A percentile compares a stretch with the other conserved stretches of the same genome.
phyloP scores from a whole-genome alignment of 805 yeast genomes.

The Kuraishia ogatae region DNA sequence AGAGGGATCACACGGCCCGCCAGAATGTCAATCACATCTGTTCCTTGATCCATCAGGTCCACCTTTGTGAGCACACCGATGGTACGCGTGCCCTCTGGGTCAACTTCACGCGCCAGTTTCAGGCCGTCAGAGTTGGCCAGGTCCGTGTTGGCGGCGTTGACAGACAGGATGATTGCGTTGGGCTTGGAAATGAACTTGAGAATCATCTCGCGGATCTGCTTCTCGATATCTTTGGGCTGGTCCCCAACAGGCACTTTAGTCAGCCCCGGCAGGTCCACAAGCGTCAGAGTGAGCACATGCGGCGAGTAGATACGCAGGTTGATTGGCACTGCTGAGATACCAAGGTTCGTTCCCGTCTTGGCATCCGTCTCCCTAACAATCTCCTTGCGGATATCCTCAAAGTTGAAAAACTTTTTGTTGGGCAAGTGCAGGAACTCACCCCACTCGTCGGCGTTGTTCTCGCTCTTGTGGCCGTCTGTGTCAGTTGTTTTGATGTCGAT shows the following conservation, averaged over 20 bases:
- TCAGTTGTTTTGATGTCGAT: slow-evolving; percentile 34
- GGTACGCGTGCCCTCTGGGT: slow-evolving; percentile 92
- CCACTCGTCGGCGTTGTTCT: slow-evolving; percentile 83
- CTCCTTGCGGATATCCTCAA: slow-evolving; percentile 82
- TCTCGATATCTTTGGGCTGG: slow-evolving; percentile 95
- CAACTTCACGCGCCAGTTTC: slow-evolving; percentile 94
- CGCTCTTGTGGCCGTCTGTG: slow-evolving; percentile 42
- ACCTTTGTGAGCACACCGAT: slow-evolving; percentile 95
- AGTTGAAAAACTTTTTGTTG: slow-evolving; percentile 77
- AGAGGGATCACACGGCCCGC: slow-evolving; percentile 95
- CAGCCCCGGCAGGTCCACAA: slow-evolving; percentile 94
- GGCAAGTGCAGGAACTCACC: slow-evolving; percentile 96
- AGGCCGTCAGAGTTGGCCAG: slow-evolving; percentile 95
- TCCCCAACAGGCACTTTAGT: slow-evolving; percentile 99
- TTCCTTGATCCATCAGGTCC: slow-evolving; percentile 96
- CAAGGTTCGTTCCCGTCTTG: slow-evolving; percentile 73
- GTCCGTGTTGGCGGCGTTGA: slow-evolving; percentile 94
- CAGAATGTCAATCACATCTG: slow-evolving; percentile 91
- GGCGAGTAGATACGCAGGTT: slow-evolving; percentile 91
- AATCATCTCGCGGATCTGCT: slow-evolving; percentile 86
- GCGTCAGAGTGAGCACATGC: slow-evolving; percentile 84
- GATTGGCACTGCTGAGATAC: slow-evolving; percentile 88
- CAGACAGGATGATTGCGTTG: slow-evolving; percentile 89
- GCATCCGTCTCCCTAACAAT: slow-evolving; percentile 88
- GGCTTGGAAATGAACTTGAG: slow-evolving; percentile 92